These are phyloP conservation scores for Cucumis hystrix DNA, from an alignment of 306 rosid species.

Conservation along the genomic window DNA sequence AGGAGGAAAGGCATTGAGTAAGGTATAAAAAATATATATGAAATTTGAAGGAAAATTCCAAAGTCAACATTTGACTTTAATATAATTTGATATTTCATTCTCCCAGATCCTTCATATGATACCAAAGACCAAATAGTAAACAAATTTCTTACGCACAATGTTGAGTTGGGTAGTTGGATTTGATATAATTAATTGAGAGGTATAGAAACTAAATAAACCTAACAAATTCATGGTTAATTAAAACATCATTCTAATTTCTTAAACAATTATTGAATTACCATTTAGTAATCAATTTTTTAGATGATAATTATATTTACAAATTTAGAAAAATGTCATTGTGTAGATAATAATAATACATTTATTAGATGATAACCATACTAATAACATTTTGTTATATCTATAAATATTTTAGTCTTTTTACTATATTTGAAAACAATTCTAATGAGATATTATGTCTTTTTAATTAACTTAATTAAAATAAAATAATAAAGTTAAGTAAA, in stretches of 20 bases:
- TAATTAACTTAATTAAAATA: not conserved
- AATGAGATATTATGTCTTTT: not conserved
- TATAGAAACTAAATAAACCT: not conserved
- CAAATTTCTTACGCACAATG: not conserved
- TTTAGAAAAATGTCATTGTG: too few relatives aligned
- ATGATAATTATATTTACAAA: too few relatives aligned
- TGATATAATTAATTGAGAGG: not conserved
- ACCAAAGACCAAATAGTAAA: not conserved
- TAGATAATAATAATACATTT: too few relatives aligned
- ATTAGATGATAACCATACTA: too few relatives aligned
- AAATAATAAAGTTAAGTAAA: not conserved
- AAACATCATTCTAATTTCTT: too few relatives aligned
- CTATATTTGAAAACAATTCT: too few relatives aligned
- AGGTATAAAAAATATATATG: not conserved
- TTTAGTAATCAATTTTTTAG: too few relatives aligned
- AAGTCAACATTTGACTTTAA: not conserved
- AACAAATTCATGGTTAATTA: too few relatives aligned
- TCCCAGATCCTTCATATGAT: not conserved
- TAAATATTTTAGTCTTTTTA: too few relatives aligned
- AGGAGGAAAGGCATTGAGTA: too few relatives aligned
- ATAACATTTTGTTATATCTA: too few relatives aligned
- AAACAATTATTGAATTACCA: too few relatives aligned
- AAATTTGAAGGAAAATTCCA: not conserved
- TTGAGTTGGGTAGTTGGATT: not conserved
- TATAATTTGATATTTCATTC: not conserved